phyloP scores from a whole-genome alignment of 306 rosid genomes.

The Dalbergia oliveri region DNA sequence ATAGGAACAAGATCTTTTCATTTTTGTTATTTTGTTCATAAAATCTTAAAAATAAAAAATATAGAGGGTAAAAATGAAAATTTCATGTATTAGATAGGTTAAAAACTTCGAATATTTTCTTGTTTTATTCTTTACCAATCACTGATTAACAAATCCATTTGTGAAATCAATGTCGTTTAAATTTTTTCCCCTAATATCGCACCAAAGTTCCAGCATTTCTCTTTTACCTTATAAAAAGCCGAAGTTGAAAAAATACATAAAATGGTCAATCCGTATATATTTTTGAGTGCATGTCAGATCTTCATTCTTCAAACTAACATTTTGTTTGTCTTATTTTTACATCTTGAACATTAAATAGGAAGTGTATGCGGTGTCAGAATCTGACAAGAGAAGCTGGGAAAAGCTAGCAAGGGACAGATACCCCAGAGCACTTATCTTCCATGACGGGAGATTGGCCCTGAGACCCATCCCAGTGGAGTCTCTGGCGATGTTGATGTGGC shows the following conservation, averaged over 20 bases:
- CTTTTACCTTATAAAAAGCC: not conserved
- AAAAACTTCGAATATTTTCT: too few relatives aligned
- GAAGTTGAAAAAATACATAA: too few relatives aligned
- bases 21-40: not conserved
- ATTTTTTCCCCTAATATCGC: not conserved
- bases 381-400: slow-evolving; percentile 74
- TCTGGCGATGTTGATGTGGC: slow-evolving; percentile 67
- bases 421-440: slow-evolving; percentile 70
- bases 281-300: not conserved
- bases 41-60: too few relatives aligned
- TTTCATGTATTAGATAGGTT: too few relatives aligned
- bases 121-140: too few relatives aligned
- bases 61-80: too few relatives aligned
- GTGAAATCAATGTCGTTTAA: too few relatives aligned
- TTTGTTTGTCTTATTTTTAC: not conserved
- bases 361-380: slow-evolving; percentile 56
- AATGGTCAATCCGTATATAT: not conserved
- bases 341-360: slow-evolving; percentile 54
- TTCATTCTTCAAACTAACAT: not conserved
- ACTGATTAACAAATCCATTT: too few relatives aligned
- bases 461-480: slow-evolving; percentile 58
- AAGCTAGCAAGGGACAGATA: slow-evolving; percentile 56
- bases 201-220: not conserved
- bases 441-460: slow-evolving; percentile 80
- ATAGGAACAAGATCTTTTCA: too few relatives aligned